Evolutionary conservation across 106 monocot species (phyloP).

Genomic region (Dendrobium officinale): DNA sequence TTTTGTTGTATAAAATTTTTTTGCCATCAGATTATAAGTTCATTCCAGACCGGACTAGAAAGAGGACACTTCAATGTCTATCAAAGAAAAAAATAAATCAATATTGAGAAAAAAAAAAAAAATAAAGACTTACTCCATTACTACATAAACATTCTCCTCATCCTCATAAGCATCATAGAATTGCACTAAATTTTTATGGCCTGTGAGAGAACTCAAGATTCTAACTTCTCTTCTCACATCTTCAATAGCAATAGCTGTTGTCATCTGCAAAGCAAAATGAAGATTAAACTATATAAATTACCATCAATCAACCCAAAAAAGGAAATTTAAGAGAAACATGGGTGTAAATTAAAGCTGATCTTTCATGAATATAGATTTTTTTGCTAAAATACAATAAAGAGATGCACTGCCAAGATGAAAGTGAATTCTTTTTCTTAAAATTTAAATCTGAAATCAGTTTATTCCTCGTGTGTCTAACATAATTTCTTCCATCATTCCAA

Average conservation of each 20-base stretch:
- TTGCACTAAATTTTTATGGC: conserved; percentile 74
- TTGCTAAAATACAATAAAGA: no score
- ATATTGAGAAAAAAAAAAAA: conserved; percentile 6
- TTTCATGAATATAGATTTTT: no score
- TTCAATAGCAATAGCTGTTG: conserved; percentile 80
- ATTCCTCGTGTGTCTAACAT: no score
- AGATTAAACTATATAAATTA: background rate
- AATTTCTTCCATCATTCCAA: background rate
- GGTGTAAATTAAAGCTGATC: no score
- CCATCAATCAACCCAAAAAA: no score
- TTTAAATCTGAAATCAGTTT: no score
- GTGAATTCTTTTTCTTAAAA: no score
- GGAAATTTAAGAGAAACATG: no score
- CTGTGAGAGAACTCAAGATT: conserved; percentile 71
- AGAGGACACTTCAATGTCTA: background rate
- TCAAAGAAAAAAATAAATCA: background rate
- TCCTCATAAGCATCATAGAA: conserved; percentile 92
- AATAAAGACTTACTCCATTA: conserved; percentile 72
- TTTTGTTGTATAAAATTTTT: no score
- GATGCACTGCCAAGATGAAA: no score
- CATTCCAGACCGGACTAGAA: no score
- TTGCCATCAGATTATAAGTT: no score
- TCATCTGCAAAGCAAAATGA: conserved; percentile 49
- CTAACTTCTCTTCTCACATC: conserved; percentile 93
- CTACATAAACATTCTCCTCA: conserved; percentile 86